Evolutionary conservation across 2,329 filamentous ascomycete species (phyloP).

Genomic region (Xylariomycetidae sp.): DNA sequence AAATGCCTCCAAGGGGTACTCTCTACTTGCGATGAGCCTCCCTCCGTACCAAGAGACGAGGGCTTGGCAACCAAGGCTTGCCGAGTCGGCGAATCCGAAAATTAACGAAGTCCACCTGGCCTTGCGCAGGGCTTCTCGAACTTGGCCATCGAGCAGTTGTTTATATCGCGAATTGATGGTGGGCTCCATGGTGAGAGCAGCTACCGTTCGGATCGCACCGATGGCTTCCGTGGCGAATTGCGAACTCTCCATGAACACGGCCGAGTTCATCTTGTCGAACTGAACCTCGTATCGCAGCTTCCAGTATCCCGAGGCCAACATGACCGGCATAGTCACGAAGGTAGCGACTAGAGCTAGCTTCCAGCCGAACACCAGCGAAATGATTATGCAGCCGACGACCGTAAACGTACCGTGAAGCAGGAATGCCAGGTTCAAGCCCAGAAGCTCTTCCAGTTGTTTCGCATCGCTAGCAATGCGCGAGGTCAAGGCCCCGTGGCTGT

Average conservation of each 20-base stretch:
- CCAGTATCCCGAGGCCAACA: slow-evolving; percentile 39
- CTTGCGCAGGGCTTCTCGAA: slow-evolving; percentile 51
- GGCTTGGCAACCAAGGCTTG: slow-evolving; percentile 56
- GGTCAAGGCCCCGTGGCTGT: slow-evolving; percentile 53
- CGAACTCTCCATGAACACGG: slow-evolving; percentile 63
- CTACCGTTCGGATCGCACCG: slow-evolving; percentile 64
- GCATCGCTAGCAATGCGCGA: slow-evolving; percentile 48
- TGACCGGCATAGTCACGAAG: slow-evolving; percentile 50
- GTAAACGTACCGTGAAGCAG: slow-evolving; percentile 57
- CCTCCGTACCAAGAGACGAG: slow-evolving; percentile 61
- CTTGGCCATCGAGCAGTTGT: slow-evolving; percentile 51
- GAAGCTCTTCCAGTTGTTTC: slow-evolving; percentile 52
- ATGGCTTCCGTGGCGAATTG: slow-evolving; percentile 70
- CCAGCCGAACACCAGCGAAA: slow-evolving; percentile 68
- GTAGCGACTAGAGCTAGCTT: slow-evolving; percentile 63
- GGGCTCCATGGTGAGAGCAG: slow-evolving; percentile 62
- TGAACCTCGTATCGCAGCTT: slow-evolving; percentile 50
- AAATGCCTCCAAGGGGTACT: slow-evolving; percentile 41
- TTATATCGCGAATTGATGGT: slow-evolving; percentile 58
- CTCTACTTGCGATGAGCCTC: slow-evolving; percentile 43
- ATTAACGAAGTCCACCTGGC: slow-evolving; percentile 57
- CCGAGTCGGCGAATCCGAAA: slow-evolving; percentile 63
- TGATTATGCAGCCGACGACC: slow-evolving; percentile 55
- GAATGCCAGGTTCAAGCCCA: slow-evolving; percentile 56
- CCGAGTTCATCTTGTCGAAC: slow-evolving; percentile 61